A percentile compares a stretch with the other conserved stretches of the same genome.
These are phyloP conservation scores for Penstemon barbatus DNA, from an alignment of 257 asterid species.

Conservation along the genomic window DNA sequence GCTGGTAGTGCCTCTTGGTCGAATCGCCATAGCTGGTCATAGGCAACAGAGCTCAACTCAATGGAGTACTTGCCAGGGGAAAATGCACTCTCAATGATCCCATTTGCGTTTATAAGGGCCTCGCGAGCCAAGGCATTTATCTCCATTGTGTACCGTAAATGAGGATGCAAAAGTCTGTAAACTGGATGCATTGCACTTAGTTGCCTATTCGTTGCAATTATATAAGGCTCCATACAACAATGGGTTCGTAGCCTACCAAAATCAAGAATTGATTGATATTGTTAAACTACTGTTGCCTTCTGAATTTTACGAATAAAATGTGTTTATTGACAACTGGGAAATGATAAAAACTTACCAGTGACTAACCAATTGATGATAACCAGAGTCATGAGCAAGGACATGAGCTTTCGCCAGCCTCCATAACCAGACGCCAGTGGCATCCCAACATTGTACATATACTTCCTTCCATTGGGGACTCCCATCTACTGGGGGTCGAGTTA, in stretches of 20 bases:
- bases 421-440: constrained; percentile 65
- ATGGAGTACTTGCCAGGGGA: constrained; percentile 54
- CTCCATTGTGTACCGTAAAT: constrained; percentile 86
- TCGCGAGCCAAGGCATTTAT: constrained; percentile 76
- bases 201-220: constrained; percentile 70
- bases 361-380: constrained; percentile 66
- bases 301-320: neutral
- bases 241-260: constrained; percentile 75
- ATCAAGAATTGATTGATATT: neutral
- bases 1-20: constrained; percentile 69
- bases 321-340: neutral
- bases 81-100: constrained; percentile 60
- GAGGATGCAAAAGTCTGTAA: constrained; percentile 64
- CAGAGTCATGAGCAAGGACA: constrained; percentile 74
- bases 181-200: constrained; percentile 84
- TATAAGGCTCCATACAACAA: constrained; percentile 70
- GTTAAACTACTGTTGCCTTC: neutral
- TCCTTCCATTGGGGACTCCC: constrained; percentile 71
- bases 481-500: constrained; percentile 56
- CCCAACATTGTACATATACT: constrained; percentile 46
- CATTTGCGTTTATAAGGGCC: constrained; percentile 52
- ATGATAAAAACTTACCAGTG: constrained; percentile 55
- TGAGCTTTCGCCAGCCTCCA: constrained; percentile 81
- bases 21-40: constrained; percentile 66
- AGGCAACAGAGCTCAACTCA: constrained; percentile 64